Evolutionary conservation across 306 rosid species (phyloP), one percentile per base, ranked within the genome.

Genomic region (Quercus suber): DNA sequence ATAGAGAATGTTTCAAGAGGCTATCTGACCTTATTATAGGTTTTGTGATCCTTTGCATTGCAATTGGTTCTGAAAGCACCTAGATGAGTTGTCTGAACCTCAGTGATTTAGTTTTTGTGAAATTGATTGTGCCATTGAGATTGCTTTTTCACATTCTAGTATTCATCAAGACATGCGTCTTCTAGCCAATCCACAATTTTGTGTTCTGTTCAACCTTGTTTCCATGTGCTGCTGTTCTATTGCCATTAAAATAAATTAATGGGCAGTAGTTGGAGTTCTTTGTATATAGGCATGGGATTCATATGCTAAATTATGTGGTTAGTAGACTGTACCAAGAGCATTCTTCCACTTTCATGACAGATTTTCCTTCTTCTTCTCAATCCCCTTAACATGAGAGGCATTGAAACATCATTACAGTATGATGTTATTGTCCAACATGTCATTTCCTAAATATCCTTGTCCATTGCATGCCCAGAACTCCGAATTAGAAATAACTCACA

Each of bases 101-200:
- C 45, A 41, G 45, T 2, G 45, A 41, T 41, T 8, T 41, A 41
- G 12, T 41, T 41, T 8, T 41, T 41, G 45, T 41, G 45, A 41
- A 41, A 41, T 41, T 41, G 45, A 41, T 41, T 41, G 11, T 37
- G 11, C 45, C 45, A 37, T 37, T 37, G 45, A 37, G 11, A 37
- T 37, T 37, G 45, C 45, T 2, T 37, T 37, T 37, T 37, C 45
- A 7, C 45, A 37, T 37, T 92, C 98, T 23, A 97, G 98, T 33
- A 89, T 95, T 80, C 99, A 92, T 81, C 97, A 97, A 35, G 97
- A 95, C 60, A 97, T 95, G 74, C 90, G 91, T 75, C 99, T 92
- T 82, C 87, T 95, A 65, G 81, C 98, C 73, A 92, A 95, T 84
- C 99, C 99, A 11, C 79, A 92, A 93, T 97, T 92, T 80, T 78